Evolutionary conservation across 2,329 filamentous ascomycete species (phyloP).

Genomic region (Venturiaceae sp.): DNA sequence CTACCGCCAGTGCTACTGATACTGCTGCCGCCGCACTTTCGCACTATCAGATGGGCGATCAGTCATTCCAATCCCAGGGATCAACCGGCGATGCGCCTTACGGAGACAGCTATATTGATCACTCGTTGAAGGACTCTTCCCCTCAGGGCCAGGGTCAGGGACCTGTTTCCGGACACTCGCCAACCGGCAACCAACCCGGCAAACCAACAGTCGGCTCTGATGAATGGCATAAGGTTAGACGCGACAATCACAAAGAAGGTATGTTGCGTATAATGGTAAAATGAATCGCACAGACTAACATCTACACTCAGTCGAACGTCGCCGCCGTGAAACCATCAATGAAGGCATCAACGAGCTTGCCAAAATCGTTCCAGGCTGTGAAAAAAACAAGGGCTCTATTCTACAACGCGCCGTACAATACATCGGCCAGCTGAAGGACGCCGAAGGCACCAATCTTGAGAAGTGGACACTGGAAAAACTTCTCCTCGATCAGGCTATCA

Average conservation of each 20-base stretch:
- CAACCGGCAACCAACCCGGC: constrained; percentile 17
- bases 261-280: constrained; percentile 21
- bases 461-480: constrained; percentile 91
- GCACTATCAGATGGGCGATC: constrained; percentile 46
- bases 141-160: constrained; percentile 38
- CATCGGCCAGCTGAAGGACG: constrained; percentile 89
- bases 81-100: constrained; percentile 28
- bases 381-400: constrained; percentile 98
- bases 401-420: constrained; percentile 88
- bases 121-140: constrained; percentile 31
- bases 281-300: constrained; percentile 17
- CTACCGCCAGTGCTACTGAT: constrained; percentile 39
- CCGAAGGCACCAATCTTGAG: constrained; percentile 87
- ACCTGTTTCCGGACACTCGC: constrained; percentile 23
- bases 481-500: constrained; percentile 78
- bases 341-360: constrained; percentile 97
- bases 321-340: constrained; percentile 94
- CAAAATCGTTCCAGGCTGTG: constrained; percentile 93
- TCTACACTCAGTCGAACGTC: constrained; percentile 67
- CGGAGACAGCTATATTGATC: constrained; percentile 21
- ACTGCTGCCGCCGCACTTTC: constrained; percentile 49
- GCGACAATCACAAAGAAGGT: constrained; percentile 99
- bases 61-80: constrained; percentile 39
- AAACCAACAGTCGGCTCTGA: constrained; percentile 93
- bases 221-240: constrained; percentile 95